Percentiles rank a stretch among this genome's conserved stretches.
Conservation (phyloP, 2,329 filamentous ascomycete genomes). For the Trichoderma sp. region DNA sequence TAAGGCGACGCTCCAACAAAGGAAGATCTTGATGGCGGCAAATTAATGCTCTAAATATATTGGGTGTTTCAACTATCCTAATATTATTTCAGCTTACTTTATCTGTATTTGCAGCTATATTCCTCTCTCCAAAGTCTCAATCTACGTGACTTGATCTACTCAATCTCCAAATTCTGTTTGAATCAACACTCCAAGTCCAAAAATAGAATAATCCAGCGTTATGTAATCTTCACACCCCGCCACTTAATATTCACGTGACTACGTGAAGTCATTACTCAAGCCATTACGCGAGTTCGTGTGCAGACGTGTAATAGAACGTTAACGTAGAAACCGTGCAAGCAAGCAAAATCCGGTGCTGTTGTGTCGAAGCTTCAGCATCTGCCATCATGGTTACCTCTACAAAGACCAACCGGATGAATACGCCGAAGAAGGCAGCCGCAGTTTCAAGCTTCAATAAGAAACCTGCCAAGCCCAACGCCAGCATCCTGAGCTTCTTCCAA, state of each 20-base stretch:
- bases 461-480: conserved; percentile 55
- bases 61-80: neutral
- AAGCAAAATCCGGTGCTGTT: neutral
- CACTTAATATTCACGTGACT: neutral
- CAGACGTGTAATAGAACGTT: neutral
- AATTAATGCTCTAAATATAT: neutral
- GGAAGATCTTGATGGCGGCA: neutral
- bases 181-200: neutral
- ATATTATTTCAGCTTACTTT: neutral
- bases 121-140: neutral
- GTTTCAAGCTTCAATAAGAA: conserved; percentile 35
- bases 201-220: neutral
- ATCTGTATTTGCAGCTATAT: neutral
- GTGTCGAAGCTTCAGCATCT: neutral
- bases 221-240: neutral
- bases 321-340: neutral
- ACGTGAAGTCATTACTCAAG: neutral
- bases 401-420: conserved; percentile 36
- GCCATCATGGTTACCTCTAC: conserved; percentile 38
- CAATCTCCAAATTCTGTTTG: neutral
- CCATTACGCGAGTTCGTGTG: neutral
- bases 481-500: conserved; percentile 74
- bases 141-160: neutral
- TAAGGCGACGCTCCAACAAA: neutral
- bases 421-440: conserved; percentile 35